Percentiles rank a stretch among this genome's conserved stretches.
Conservation (phyloP, 1,139 yeast genomes). For the Kurtzmaniella quercitrusa region DNA sequence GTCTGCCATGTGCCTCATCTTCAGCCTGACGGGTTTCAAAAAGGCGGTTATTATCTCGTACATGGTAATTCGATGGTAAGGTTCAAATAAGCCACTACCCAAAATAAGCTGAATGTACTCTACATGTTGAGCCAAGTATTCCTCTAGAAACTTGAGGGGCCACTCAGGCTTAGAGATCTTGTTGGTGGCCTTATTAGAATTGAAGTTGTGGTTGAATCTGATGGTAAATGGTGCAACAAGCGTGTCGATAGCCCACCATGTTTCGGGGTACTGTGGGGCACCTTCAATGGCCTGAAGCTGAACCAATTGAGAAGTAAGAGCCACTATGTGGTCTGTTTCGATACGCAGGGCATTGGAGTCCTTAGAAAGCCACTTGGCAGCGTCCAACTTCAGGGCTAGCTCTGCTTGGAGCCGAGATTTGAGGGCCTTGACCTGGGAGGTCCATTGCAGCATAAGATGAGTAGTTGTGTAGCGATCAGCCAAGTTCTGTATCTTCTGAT, state of each 20-base stretch:
- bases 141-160: conserved; percentile 56
- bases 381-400: conserved; percentile 6
- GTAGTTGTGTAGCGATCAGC: neutral
- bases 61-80: conserved; percentile 23
- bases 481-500: neutral
- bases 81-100: conserved; percentile 23
- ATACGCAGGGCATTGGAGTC: neutral
- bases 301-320: conserved; percentile 19
- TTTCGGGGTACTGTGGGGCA: conserved; percentile 29
- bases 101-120: conserved; percentile 29
- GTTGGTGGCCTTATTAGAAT: conserved; percentile 54
- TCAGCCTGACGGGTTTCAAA: conserved; percentile 47
- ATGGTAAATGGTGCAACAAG: conserved; percentile 54
- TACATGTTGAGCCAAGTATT: conserved; percentile 44
- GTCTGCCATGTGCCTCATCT: conserved; percentile 30
- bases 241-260: conserved; percentile 57
- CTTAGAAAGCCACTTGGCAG: conserved; percentile 16
- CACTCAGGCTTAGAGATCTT: conserved; percentile 76
- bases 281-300: conserved; percentile 32
- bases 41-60: conserved; percentile 55
- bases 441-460: neutral
- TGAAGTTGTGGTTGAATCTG: conserved; percentile 73
- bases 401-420: neutral
- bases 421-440: neutral
- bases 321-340: neutral